Evolutionary conservation across 2,329 filamentous ascomycete genomes (phyloP).

Genomic region (Monosporascus sp.): DNA sequence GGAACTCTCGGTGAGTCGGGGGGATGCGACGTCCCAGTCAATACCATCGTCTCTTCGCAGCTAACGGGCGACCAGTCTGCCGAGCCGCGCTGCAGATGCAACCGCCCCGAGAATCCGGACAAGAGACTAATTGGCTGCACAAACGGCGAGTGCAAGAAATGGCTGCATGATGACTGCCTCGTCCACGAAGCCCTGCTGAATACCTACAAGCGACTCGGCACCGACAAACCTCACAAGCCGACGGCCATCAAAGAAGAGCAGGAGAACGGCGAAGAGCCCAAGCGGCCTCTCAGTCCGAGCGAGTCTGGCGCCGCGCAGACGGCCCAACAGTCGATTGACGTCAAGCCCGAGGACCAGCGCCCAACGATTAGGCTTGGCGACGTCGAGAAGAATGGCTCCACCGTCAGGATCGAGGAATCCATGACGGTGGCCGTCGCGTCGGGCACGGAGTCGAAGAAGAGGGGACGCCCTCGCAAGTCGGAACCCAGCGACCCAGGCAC

Average conservation of each 20-base stretch:
- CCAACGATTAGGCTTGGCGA: conserved; percentile 28
- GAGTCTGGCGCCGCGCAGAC: conserved; percentile 46
- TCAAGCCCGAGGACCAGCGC: conserved; percentile 39
- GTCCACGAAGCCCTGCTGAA: conserved; percentile 47
- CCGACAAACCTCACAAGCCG: conserved; percentile 43
- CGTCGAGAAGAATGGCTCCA: conserved; percentile 18
- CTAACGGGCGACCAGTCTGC: conserved; percentile 39
- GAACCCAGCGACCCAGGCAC: conserved; percentile 27
- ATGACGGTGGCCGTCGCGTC: conserved; percentile 30
- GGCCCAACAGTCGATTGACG: conserved; percentile 47
- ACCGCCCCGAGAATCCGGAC: conserved; percentile 57
- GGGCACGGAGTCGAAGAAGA: conserved; percentile 21
- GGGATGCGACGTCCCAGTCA: neutral
- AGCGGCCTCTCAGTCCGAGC: conserved; percentile 46
- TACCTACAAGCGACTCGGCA: conserved; percentile 46
- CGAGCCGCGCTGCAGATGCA: conserved; percentile 53
- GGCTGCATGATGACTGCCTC: conserved; percentile 63
- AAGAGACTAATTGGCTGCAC: conserved; percentile 55
- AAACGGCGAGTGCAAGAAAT: conserved; percentile 48
- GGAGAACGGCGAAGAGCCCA: conserved; percentile 32
- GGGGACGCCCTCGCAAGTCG: conserved; percentile 35
- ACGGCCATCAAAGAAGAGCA: conserved; percentile 34
- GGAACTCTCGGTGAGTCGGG: conserved; percentile 51
- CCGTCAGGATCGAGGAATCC: conserved; percentile 29
- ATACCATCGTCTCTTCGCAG: neutral